Evolutionary conservation across 768 basidiomycete genomes (phyloP).

Genomic region (Agaricus subrufescens): DNA sequence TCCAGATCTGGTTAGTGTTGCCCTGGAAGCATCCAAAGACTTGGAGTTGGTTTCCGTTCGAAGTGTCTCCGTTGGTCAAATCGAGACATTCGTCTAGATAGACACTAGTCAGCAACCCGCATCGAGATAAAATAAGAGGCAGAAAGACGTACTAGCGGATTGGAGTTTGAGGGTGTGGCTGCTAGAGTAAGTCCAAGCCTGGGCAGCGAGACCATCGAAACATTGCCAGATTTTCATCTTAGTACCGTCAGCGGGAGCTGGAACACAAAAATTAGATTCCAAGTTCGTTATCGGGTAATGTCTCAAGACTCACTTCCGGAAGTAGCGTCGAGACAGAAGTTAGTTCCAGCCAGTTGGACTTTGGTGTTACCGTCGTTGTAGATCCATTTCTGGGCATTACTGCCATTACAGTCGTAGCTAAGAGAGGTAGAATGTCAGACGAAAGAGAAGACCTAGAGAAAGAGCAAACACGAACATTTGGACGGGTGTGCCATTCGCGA

Average conservation of each 20-base stretch:
- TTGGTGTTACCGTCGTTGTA: conserved; percentile 7
- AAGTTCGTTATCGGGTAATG: neutral
- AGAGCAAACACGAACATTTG: too few relatives aligned
- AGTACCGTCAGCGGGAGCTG: conserved; percentile 17
- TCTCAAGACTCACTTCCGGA: conserved; percentile 4
- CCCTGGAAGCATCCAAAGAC: conserved; percentile 25
- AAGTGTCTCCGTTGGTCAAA: conserved; percentile 21
- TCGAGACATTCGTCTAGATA: conserved; percentile 19
- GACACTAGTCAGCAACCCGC: conserved; percentile 13
- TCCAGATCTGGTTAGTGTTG: conserved; percentile 26
- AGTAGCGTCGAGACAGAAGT: conserved; percentile 20
- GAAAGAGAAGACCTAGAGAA: too few relatives aligned
- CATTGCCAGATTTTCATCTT: conserved; percentile 24
- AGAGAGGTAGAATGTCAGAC: neutral
- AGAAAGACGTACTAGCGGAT: conserved; percentile 16
- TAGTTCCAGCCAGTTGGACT: conserved; percentile 17
- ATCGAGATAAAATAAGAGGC: neutral
- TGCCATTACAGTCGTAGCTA: neutral
- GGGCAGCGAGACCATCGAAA: conserved; percentile 26
- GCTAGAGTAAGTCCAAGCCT: conserved; percentile 27
- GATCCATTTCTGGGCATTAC: too few relatives aligned
- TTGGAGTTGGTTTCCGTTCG: conserved; percentile 25
- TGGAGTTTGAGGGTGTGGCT: conserved; percentile 25
- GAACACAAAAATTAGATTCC: neutral
- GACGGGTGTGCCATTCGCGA: too few relatives aligned